Conservation (phyloP, 202 grass and related monocot species). For the Brachypodium distachyon region DNA sequence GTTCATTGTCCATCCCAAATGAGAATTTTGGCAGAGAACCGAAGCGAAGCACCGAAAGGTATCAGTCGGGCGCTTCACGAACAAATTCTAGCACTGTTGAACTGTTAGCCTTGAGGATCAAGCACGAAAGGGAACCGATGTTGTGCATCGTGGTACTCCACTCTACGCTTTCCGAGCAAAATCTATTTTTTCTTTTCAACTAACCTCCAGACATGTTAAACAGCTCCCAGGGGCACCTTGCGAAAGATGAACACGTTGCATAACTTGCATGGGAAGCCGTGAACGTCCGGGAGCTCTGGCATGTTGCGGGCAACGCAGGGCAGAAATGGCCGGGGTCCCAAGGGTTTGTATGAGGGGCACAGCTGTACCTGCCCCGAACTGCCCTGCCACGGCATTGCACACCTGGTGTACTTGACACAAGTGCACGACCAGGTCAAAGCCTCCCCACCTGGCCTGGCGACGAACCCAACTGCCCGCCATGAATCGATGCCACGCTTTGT, state of each 20-base stretch:
- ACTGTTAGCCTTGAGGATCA: conserved; percentile 12
- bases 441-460: conserved; percentile 14
- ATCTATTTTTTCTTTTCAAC: background rate
- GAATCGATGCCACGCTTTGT: conserved; percentile 9
- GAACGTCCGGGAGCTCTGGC: background rate
- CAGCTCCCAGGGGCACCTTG: background rate
- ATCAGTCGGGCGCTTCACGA: background rate
- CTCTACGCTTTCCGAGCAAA: background rate
- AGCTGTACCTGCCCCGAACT: conserved; percentile 10
- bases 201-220: conserved; percentile 4
- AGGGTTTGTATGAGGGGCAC: background rate
- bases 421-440: background rate
- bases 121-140: background rate
- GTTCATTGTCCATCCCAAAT: background rate
- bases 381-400: conserved; percentile 14
- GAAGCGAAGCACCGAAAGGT: conserved; percentile 14
- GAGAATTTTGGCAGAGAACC: conserved; percentile 19
- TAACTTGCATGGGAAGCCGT: background rate
- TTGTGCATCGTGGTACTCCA: no score
- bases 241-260: background rate
- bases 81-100: background rate
- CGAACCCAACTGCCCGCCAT: conserved; percentile 20
- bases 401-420: background rate
- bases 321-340: background rate
- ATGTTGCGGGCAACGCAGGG: no score